Conservation (phyloP, 176 grass and related monocot species). For the Zizania latifolia region DNA sequence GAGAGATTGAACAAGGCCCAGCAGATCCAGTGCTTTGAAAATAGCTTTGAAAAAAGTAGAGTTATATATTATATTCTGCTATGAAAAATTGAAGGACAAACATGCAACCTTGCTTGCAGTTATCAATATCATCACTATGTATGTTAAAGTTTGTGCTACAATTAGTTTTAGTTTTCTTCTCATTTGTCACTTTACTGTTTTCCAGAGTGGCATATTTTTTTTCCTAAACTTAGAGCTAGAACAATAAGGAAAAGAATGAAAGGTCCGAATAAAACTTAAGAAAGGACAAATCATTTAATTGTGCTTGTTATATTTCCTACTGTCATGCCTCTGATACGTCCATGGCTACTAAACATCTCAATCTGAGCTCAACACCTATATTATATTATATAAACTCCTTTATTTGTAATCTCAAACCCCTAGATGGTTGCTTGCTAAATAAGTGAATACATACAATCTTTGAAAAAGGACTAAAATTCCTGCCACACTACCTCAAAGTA, state of each 20-base stretch:
- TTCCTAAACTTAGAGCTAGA: background rate
- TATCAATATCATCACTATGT: background rate
- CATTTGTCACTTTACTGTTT: background rate
- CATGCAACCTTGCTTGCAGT: background rate
- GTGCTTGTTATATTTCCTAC: background rate
- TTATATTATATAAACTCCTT: background rate
- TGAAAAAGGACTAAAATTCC: background rate
- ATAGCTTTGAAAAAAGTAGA: background rate
- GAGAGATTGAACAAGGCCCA: background rate
- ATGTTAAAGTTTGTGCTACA: background rate
- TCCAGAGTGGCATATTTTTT: background rate
- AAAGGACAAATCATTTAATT: background rate
- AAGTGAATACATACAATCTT: background rate
- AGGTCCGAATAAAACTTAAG: background rate
- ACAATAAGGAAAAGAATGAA: background rate
- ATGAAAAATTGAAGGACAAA: background rate
- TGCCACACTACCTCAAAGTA: background rate
- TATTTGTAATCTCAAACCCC: background rate
- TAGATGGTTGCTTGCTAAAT: background rate
- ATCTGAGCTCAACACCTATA: background rate
- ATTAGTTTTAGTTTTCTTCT: background rate
- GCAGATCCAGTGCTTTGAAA: background rate
- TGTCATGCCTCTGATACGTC: background rate
- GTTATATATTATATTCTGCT: background rate
- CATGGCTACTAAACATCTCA: background rate